Conservation (phyloP, 257 asterid genomes). For the Penstemon barbatus region DNA sequence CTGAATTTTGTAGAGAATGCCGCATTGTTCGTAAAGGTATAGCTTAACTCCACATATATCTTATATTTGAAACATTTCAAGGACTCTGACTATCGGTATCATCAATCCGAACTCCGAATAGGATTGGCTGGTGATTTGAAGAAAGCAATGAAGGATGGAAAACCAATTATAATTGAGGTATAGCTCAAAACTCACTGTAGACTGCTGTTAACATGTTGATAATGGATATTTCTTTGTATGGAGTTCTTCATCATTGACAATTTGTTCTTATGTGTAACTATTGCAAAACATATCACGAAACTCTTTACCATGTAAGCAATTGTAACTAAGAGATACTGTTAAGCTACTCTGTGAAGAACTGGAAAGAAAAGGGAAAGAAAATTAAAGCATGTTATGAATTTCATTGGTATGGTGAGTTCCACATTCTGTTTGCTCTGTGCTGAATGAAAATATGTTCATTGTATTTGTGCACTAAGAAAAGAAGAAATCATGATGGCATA, state of each 20-base stretch:
- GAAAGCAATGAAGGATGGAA: slow-evolving; percentile 99
- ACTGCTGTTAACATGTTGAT: slow-evolving; percentile 20
- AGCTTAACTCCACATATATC: slow-evolving; percentile 4
- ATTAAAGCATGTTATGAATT: neutral
- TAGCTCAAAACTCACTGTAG: slow-evolving; percentile 15
- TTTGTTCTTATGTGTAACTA: slow-evolving; percentile 10
- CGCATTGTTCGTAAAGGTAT: slow-evolving; percentile 97
- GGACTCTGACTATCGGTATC: slow-evolving; percentile 14
- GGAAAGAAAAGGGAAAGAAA: slow-evolving; percentile 8
- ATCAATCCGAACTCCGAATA: slow-evolving; percentile 32
- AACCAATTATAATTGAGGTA: slow-evolving; percentile 97
- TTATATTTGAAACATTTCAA: slow-evolving; percentile 22
- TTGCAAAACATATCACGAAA: slow-evolving; percentile 12
- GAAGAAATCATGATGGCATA: neutral
- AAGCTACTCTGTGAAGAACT: neutral
- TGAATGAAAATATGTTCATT: neutral
- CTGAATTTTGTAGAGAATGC: slow-evolving; percentile 98
- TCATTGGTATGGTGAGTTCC: neutral
- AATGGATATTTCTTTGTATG: slow-evolving; percentile 12
- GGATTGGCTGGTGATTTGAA: slow-evolving; percentile 98
- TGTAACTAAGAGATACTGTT: neutral
- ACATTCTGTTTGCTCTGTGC: neutral
- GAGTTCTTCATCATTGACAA: slow-evolving; percentile 5
- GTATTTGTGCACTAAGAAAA: neutral
- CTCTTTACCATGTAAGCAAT: neutral